Percentiles rank a stretch among this genome's conserved stretches.
Evolutionary conservation across 371 early-diverging fungal genomes (phyloP).

Genomic region (Mucor saturninus): DNA sequence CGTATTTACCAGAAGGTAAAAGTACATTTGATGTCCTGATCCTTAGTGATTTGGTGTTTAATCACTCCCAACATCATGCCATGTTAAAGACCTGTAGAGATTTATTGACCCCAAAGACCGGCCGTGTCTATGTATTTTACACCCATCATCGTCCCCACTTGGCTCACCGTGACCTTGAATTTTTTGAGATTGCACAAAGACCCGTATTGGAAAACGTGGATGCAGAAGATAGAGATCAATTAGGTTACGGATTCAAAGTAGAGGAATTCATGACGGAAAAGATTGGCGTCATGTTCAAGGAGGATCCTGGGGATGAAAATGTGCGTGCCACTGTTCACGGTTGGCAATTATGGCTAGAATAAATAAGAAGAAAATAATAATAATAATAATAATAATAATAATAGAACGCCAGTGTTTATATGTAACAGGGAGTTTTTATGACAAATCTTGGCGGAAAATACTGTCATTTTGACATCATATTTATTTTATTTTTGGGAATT

Average conservation of each 20-base stretch:
- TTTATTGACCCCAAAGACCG: conserved; percentile 62
- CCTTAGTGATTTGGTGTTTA: conserved; percentile 90
- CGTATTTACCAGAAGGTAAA: conserved; percentile 31
- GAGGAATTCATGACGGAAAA: conserved; percentile 72
- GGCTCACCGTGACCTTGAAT: conserved; percentile 79
- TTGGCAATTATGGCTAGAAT: conserved; percentile 58
- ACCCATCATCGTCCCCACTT: conserved; percentile 75
- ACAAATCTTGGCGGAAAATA: not conserved
- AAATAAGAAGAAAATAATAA: not conserved
- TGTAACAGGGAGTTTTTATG: too few species aligned
- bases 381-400: too few species aligned
- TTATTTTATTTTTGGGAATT: too few species aligned
- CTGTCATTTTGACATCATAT: too few species aligned
- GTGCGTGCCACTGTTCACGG: conserved; percentile 88
- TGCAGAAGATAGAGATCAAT: conserved; percentile 55
- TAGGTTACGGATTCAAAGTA: conserved; percentile 73
- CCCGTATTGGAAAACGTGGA: conserved; percentile 40
- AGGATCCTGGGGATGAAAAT: conserved; percentile 81
- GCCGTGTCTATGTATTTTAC: conserved; percentile 69
- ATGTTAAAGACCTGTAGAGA: conserved; percentile 72
- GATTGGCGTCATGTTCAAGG: conserved; percentile 87
- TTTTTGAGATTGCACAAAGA: conserved; percentile 78
- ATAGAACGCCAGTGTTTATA: too few species aligned
- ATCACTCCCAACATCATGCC: conserved; percentile 82
- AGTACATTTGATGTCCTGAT: conserved; percentile 80